These are phyloP conservation scores for Colletotrichum musicola DNA, from an alignment of 2,329 filamentous ascomycete species.

Conservation along the genomic window DNA sequence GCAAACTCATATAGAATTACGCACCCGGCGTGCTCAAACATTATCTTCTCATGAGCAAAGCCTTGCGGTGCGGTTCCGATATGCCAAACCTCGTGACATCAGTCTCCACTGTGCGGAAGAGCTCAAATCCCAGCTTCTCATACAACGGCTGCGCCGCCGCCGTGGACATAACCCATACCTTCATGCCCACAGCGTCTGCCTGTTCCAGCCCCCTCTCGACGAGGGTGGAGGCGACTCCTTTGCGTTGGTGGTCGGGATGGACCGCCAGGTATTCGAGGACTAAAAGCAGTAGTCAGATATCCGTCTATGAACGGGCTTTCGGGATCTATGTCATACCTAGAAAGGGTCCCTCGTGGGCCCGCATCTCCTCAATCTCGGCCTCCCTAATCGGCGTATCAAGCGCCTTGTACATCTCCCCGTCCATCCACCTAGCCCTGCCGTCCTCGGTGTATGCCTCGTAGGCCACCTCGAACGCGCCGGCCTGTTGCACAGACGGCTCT, in stretches of 20 bases:
- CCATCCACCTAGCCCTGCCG: background rate
- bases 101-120: background rate
- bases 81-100: background rate
- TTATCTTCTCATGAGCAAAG: slow-evolving; percentile 8
- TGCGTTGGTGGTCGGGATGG: background rate
- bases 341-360: background rate
- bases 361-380: slow-evolving; percentile 5
- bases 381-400: slow-evolving; percentile 1
- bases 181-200: slow-evolving; percentile 4
- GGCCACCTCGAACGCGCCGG: background rate
- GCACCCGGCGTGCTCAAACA: background rate
- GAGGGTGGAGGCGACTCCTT: background rate
- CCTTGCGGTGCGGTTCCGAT: slow-evolving; percentile 2
- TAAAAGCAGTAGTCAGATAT: background rate
- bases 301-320: background rate
- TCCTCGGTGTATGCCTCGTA: background rate
- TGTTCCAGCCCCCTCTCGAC: slow-evolving; percentile 8
- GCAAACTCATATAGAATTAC: background rate
- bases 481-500: slow-evolving; percentile 3
- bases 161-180: slow-evolving; percentile 9
- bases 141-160: slow-evolving; percentile 10
- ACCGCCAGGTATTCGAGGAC: slow-evolving; percentile 19
- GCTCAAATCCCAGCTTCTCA: slow-evolving; percentile 19
- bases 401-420: background rate
- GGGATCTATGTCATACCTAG: background rate